Percentiles rank a stretch among this genome's conserved stretches.
Evolutionary conservation across 257 asterid species (phyloP).

Genomic region (Voacanga thouarsii): DNA sequence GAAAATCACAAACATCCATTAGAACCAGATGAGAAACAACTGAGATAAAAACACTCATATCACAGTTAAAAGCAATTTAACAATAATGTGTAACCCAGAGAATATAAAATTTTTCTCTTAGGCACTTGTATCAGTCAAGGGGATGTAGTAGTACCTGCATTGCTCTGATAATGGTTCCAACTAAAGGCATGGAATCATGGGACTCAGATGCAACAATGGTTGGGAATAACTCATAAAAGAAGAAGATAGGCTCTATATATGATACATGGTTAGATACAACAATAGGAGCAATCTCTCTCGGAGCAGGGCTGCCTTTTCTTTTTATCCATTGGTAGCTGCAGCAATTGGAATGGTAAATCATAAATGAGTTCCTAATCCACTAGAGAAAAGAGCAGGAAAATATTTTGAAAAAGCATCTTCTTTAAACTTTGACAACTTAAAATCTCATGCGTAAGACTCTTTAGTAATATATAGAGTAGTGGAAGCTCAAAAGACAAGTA

Average conservation of each 20-base stretch:
- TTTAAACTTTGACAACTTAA: not conserved
- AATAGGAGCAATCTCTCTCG: constrained; percentile 88
- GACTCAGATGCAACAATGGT: constrained; percentile 92
- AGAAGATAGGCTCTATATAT: constrained; percentile 92
- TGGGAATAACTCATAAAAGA: constrained; percentile 86
- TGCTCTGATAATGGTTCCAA: constrained; percentile 97
- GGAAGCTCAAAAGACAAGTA: not conserved
- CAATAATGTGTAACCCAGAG: constrained; percentile 1
- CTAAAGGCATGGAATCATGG: constrained; percentile 96
- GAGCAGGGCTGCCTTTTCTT: constrained; percentile 90
- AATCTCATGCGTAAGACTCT: not conserved
- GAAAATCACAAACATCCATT: constrained; percentile 1
- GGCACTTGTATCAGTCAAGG: not conserved
- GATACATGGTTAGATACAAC: constrained; percentile 95
- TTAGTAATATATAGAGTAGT: not conserved
- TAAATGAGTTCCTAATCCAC: not conserved
- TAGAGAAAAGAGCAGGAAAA: not conserved
- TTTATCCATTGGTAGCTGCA: constrained; percentile 98
- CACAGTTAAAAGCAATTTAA: not conserved
- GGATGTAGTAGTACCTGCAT: constrained; percentile 74
- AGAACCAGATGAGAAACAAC: not conserved
- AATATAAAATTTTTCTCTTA: constrained; percentile 8
- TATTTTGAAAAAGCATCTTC: not conserved
- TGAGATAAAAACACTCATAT: not conserved
- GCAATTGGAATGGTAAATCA: constrained; percentile 14